Base-by-base conservation (phyloP, 768 basidiomycete genomes). In the Sporobolomyces pararoseus region DNA sequence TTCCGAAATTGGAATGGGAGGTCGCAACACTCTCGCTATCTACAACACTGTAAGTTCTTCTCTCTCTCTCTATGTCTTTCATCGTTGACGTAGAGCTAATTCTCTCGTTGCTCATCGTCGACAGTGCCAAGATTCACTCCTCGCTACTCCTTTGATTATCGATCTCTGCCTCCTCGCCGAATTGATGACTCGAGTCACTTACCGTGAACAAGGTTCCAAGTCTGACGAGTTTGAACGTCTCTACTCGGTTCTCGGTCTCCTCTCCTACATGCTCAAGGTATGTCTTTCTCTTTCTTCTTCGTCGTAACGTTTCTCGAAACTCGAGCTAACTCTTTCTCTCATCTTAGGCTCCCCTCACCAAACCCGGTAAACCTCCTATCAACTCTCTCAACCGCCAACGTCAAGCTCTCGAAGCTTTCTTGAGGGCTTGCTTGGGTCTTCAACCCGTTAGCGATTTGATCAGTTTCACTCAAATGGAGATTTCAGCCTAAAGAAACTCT, bases 211-310 rank as follows among this genome's bases (percentile, higher is more conserved):
- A 21, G 68, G 59, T 51, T 71, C 72, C 39, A 61, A 74, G 52
- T 60, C 58, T 17, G 79, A 79, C 66, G 88, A 91, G 42, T 96
- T 91, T 82, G 82, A 86, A 70, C 88, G 89, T 0, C 83, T 98
- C 25, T 91, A 99, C 84, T 85, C 89, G 4, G 89, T 99, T 67
- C 83, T 99, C 63, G 95, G 92, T 47, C 85, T 97, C 71, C 84
- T 97, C 64, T 89, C 88, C 50, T 97, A 94, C 84, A 95, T 97
- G 92, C 87, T 95, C 82, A 96, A 96, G 84, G 93, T 92, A 0
- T 91, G 65, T 27, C 47, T 35, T 27, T 50, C 1, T 35, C 25
- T 29, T 27, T 63, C 34, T 51, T 23, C 27, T 35, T 46, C 21
- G 49, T 44, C 37, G 1, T 32, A 14, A 14, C 21, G 9, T 17